Percentiles rank a stretch among this genome's conserved stretches.
These are phyloP conservation scores for Capsaspora owczarzaki DNA, from an alignment of 78 protist genomes.

Conservation along the genomic window DNA sequence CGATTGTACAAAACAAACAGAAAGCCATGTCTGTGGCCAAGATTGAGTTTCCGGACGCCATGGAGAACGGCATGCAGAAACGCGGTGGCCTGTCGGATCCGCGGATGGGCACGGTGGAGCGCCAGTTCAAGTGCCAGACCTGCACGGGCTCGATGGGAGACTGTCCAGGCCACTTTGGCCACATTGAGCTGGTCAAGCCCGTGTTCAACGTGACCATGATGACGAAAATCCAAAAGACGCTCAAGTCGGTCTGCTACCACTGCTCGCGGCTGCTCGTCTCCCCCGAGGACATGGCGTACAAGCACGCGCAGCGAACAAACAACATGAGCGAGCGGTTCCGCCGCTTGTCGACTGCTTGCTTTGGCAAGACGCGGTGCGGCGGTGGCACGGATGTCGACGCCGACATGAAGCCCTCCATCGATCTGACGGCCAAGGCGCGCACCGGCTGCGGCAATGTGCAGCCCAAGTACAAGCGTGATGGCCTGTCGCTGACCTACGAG, in stretches of 20 bases:
- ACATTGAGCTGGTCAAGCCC: constrained; percentile 83
- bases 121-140: constrained; percentile 63
- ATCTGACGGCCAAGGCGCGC: not conserved
- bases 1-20: too few relatives aligned
- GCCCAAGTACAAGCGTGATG: not conserved
- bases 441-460: not conserved
- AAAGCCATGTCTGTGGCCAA: constrained; percentile 50
- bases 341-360: not conserved
- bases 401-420: not conserved
- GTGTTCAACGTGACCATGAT: constrained; percentile 87
- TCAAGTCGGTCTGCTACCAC: constrained; percentile 83
- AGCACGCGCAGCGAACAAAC: not conserved
- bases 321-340: too few relatives aligned
- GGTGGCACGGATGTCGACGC: not conserved
- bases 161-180: constrained; percentile 99
- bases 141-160: constrained; percentile 60
- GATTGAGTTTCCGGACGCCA: constrained; percentile 31
- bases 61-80: constrained; percentile 72
- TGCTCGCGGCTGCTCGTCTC: constrained; percentile 34
- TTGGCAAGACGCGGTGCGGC: too few relatives aligned
- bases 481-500: constrained; percentile 8
- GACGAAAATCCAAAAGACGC: constrained; percentile 38
- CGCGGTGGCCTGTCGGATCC: constrained; percentile 83
- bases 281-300: too few relatives aligned
- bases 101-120: constrained; percentile 86